Base-by-base conservation (phyloP, 1,284 basidiomycete species). In the Tylopilus sp. region DNA sequence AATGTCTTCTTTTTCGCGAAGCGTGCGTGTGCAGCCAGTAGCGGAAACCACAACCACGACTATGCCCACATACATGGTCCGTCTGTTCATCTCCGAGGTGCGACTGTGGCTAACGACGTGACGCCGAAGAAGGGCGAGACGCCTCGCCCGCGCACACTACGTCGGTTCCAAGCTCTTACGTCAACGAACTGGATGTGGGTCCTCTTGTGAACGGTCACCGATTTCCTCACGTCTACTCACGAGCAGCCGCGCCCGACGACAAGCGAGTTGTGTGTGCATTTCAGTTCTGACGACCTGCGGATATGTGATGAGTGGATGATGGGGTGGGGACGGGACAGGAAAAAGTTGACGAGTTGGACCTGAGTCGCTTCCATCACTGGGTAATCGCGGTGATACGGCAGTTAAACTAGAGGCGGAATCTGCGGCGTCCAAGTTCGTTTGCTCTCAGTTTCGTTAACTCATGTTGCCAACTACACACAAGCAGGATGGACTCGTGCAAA, bases 171-270 rank as follows among this genome's bases (percentile, higher is more conserved):
- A 54, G 77, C 0, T 67, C 66, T 59, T 72, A 74, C 58, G 70
- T 86, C 44, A 76, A 74, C 4, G 71, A 86, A 2, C 46, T 86
- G 23, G 84, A 85, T 62, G 57, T 85, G 11, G 63, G 53, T 23
- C 63, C 74, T 0, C 64, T 81, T 28, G 43, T 72, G 12, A 44
- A 49, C 33, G 19, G 30, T 13, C 59, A 89, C 3, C 63, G 68
- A 19, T 87, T 89, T 61, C 78, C 81, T 26, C 23, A 10, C 6
- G 12, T 19, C 16, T 6, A 23, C n/a, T n/a, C 11, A n/a, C 21
- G 30, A 13, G 40, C 21, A 23, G 29, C 13, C 18, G 15, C 9
- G 16, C 28, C 16, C n/a, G 8, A 41, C 15, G 12, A 30, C 13
- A 6, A 11, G 21, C 21, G 6, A 23, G 9, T 15, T n/a, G n/a